These are phyloP conservation scores for Rhododendron simsii DNA, from an alignment of 148 eudicot genomes.

Conservation along the genomic window DNA sequence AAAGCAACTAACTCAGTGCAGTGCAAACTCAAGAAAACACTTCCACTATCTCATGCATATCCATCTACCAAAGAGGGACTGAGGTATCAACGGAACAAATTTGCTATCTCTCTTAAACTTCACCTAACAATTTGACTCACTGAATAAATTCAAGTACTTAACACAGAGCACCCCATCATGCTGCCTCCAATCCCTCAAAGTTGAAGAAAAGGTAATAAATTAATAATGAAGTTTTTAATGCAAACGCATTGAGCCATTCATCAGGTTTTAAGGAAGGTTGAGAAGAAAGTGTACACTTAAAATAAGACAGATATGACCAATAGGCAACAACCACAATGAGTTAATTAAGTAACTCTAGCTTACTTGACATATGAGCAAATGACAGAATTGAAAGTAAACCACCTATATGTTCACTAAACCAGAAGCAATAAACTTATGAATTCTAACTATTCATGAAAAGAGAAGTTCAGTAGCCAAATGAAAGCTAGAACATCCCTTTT, in stretches of 20 bases:
- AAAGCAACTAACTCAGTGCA: not conserved
- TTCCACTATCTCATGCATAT: conserved; percentile 5
- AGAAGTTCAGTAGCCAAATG: not conserved
- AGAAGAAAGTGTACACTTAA: not conserved
- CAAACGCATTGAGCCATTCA: not conserved
- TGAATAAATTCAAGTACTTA: not conserved
- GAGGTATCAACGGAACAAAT: not conserved
- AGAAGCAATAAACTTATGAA: not conserved
- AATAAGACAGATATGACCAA: not conserved
- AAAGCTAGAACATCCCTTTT: not conserved
- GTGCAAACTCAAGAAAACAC: not conserved
- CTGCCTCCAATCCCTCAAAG: not conserved
- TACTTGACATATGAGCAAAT: not conserved
- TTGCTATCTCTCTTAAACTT: not conserved
- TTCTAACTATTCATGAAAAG: not conserved
- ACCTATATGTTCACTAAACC: not conserved
- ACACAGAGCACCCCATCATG: not conserved
- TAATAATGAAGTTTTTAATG: not conserved
- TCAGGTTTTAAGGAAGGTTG: not conserved
- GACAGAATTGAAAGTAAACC: not conserved
- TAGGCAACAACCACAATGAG: not conserved
- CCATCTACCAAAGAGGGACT: not conserved
- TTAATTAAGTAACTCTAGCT: not conserved
- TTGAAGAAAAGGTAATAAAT: not conserved
- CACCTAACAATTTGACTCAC: not conserved